Conservation (phyloP, 352 stramenopile genomes). For the Globisporangium okanoganense region DNA sequence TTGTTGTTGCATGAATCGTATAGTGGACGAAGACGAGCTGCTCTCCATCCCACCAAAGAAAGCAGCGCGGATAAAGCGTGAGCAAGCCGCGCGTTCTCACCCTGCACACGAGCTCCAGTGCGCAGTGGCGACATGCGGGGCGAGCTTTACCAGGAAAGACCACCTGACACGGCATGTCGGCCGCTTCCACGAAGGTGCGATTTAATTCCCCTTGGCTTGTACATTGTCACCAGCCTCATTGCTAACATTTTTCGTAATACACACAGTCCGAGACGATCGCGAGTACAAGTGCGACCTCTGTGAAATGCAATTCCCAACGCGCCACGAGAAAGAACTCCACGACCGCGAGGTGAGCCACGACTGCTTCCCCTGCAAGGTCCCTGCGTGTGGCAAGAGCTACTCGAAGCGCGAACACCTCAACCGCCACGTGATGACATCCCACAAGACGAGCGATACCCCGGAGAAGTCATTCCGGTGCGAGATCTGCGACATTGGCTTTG, state of each 20-base stretch:
- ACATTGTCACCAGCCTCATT: background rate
- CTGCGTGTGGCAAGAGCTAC: slow-evolving; percentile 51
- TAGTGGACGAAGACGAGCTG: background rate
- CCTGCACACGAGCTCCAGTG: slow-evolving; percentile 7
- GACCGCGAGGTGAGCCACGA: slow-evolving; percentile 9
- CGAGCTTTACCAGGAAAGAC: slow-evolving; percentile 13
- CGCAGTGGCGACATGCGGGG: slow-evolving; percentile 10
- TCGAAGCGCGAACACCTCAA: slow-evolving; percentile 61
- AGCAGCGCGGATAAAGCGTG: background rate
- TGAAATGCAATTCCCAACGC: slow-evolving; percentile 15
- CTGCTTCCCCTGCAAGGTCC: slow-evolving; percentile 35
- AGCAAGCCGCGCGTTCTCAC: background rate
- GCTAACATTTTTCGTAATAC: background rate
- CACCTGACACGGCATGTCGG: slow-evolving; percentile 13
- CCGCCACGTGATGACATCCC: slow-evolving; percentile 45
- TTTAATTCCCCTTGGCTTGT: too few relatives aligned
- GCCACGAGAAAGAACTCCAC: slow-evolving; percentile 30
- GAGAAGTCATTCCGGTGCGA: slow-evolving; percentile 55
- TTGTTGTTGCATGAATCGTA: background rate
- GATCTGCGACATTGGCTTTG: slow-evolving; percentile 51
- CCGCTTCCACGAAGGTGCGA: slow-evolving; percentile 17
- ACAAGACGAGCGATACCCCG: slow-evolving; percentile 24
- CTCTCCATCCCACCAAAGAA: background rate
- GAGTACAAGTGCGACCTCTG: slow-evolving; percentile 14
- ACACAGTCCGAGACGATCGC: background rate